phyloP scores from a whole-genome alignment of 2,329 filamentous ascomycete species.

The Dactylellina haptotyla region DNA sequence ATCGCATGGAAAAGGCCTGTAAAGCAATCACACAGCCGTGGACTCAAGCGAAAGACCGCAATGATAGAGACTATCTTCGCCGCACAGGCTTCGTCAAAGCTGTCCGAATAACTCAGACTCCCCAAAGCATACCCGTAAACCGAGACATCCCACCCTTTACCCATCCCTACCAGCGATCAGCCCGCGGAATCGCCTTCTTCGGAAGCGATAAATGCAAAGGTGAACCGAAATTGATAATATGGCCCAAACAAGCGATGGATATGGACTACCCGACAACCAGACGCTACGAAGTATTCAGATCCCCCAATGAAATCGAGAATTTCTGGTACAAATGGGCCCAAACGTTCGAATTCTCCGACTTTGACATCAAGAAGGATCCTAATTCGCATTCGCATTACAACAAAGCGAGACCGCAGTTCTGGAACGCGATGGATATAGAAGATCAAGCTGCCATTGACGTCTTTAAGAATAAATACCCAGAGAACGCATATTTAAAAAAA shows the following conservation, averaged over 20 bases:
- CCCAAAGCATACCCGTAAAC: slow-evolving; percentile 15
- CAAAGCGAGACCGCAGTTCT: slow-evolving; percentile 21
- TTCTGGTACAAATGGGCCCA: slow-evolving; percentile 39
- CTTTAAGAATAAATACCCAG: slow-evolving; percentile 6
- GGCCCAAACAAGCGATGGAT: slow-evolving; percentile 43
- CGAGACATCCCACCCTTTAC: slow-evolving; percentile 24
- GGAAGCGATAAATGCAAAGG: slow-evolving; percentile 34
- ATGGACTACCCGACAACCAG: slow-evolving; percentile 29
- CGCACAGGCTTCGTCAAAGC: slow-evolving; percentile 39
- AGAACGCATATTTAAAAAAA: slow-evolving; percentile 20
- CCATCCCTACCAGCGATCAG: slow-evolving; percentile 37
- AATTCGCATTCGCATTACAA: slow-evolving; percentile 50
- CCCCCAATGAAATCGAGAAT: slow-evolving; percentile 24
- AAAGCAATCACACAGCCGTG: slow-evolving; percentile 44
- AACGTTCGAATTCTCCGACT: slow-evolving; percentile 47
- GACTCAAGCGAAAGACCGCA: slow-evolving; percentile 30
- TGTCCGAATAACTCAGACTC: slow-evolving; percentile 45
- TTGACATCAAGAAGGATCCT: slow-evolving; percentile 47
- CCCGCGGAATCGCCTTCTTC: slow-evolving; percentile 46
- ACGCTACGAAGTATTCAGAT: slow-evolving; percentile 26
- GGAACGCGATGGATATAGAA: slow-evolving; percentile 1
- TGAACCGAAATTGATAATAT: slow-evolving; percentile 43
- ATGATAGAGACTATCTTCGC: slow-evolving; percentile 33
- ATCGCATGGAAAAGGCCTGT: slow-evolving; percentile 45
- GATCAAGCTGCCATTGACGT: background rate